phyloP scores from a whole-genome alignment of 1,284 basidiomycete genomes.

The Austroboletus niveus region DNA sequence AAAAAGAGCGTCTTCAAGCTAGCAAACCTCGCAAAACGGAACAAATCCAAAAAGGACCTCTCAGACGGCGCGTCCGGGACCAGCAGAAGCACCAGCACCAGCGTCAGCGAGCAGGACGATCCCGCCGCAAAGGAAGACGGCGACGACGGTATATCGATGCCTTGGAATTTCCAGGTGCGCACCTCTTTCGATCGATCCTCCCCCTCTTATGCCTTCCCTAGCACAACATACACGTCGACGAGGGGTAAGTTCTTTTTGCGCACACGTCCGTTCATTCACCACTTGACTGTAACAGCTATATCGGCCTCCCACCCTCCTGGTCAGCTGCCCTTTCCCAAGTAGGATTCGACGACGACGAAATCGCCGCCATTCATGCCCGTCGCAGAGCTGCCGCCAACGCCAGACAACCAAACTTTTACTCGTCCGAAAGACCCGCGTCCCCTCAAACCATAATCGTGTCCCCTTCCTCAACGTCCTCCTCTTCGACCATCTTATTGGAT shows the following conservation, averaged over 20 bases:
- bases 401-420: conserved; percentile 32
- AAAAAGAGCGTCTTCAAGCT: conserved; percentile 32
- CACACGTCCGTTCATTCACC: not conserved
- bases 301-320: conserved; percentile 75
- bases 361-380: conserved; percentile 55
- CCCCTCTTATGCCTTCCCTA: conserved; percentile 25
- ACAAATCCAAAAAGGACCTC: conserved; percentile 40
- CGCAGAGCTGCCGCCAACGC: conserved; percentile 42
- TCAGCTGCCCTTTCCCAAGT: conserved; percentile 53
- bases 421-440: conserved; percentile 25
- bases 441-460: too few relatives aligned
- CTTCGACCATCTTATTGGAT: too few relatives aligned
- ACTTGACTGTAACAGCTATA: conserved; percentile 40
- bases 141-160: conserved; percentile 63
- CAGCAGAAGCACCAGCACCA: conserved; percentile 15
- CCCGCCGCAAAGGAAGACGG: conserved; percentile 36
- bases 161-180: conserved; percentile 74
- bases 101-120: conserved; percentile 12
- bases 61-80: conserved; percentile 21
- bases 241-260: conserved; percentile 47
- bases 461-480: too few relatives aligned
- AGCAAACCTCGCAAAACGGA: conserved; percentile 21
- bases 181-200: not conserved
- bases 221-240: conserved; percentile 80
- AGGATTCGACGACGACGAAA: conserved; percentile 68